These are phyloP conservation scores for Linnemannia zychae DNA, from an alignment of 192 early-diverging fungal species.

Conservation along the genomic window DNA sequence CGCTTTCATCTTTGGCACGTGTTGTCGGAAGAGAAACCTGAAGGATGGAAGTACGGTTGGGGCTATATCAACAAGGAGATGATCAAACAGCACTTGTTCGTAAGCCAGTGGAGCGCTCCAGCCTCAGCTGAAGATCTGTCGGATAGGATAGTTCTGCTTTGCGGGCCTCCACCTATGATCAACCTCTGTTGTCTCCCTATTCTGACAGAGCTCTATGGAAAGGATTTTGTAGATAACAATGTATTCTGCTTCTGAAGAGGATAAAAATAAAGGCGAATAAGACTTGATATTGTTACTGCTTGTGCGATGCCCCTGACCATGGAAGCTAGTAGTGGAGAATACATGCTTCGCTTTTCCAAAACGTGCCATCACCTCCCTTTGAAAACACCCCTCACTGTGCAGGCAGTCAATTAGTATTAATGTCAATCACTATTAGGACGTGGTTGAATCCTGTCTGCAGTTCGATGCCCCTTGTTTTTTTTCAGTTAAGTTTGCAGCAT, in stretches of 20 bases:
- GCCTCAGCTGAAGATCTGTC: constrained; percentile 9
- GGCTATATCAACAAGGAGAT: constrained; percentile 47
- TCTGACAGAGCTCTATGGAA: constrained; percentile 38
- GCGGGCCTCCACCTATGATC: constrained; percentile 60
- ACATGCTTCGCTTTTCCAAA: too few species aligned
- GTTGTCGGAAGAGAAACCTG: constrained; percentile 55
- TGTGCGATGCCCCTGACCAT: background rate
- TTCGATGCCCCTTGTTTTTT: background rate
- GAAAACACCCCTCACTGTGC: background rate
- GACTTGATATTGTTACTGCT: background rate
- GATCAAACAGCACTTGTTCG: constrained; percentile 48
- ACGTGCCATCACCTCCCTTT: too few species aligned
- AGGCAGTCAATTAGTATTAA: too few species aligned
- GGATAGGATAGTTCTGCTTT: constrained; percentile 56
- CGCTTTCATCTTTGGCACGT: constrained; percentile 78
- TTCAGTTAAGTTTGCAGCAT: background rate
- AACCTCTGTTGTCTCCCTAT: constrained; percentile 51
- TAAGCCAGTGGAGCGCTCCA: background rate
- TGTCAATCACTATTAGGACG: too few species aligned
- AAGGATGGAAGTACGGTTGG: constrained; percentile 48
- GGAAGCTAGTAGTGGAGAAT: background rate
- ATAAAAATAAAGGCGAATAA: constrained; percentile 11
- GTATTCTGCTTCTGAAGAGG: constrained; percentile 34
- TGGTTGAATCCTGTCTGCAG: background rate
- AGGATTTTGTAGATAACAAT: constrained; percentile 49